These are phyloP conservation scores for Phytophthora cactorum DNA, from an alignment of 352 stramenopile species.

Conservation along the genomic window DNA sequence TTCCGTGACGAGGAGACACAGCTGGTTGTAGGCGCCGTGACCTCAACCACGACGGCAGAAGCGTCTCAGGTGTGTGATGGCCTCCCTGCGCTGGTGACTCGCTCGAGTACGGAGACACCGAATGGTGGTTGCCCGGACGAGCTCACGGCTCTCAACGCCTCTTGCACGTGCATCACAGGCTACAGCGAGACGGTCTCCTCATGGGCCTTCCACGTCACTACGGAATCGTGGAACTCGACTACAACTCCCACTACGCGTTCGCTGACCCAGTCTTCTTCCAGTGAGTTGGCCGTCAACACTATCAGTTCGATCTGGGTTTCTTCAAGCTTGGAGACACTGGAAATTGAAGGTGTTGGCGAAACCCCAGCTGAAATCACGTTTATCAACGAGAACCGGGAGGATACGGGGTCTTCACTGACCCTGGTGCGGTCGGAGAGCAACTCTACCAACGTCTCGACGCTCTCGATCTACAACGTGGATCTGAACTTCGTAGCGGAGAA, in stretches of 20 bases:
- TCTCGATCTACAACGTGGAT: conserved; percentile 44
- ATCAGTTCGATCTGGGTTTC: conserved; percentile 44
- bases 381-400: conserved; percentile 28
- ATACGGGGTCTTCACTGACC: not conserved
- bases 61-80: conserved; percentile 31
- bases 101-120: conserved; percentile 28
- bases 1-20: conserved; percentile 45
- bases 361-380: conserved; percentile 32
- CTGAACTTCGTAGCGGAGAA: conserved; percentile 30
- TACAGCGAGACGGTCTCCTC: conserved; percentile 26
- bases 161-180: conserved; percentile 48
- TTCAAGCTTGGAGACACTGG: conserved; percentile 35
- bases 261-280: conserved; percentile 29
- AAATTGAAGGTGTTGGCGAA: conserved; percentile 22
- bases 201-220: conserved; percentile 37
- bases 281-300: conserved; percentile 31
- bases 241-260: conserved; percentile 19
- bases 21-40: conserved; percentile 31
- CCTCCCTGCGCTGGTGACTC: conserved; percentile 39
- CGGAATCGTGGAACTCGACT: conserved; percentile 25
- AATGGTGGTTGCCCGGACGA: conserved; percentile 47
- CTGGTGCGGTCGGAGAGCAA: conserved; percentile 35
- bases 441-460: conserved; percentile 35
- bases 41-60: not conserved
- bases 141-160: conserved; percentile 43